Percentiles rank a stretch among this genome's conserved stretches.
phyloP scores from a whole-genome alignment of 768 basidiomycete genomes.

The Suillus luteus region DNA sequence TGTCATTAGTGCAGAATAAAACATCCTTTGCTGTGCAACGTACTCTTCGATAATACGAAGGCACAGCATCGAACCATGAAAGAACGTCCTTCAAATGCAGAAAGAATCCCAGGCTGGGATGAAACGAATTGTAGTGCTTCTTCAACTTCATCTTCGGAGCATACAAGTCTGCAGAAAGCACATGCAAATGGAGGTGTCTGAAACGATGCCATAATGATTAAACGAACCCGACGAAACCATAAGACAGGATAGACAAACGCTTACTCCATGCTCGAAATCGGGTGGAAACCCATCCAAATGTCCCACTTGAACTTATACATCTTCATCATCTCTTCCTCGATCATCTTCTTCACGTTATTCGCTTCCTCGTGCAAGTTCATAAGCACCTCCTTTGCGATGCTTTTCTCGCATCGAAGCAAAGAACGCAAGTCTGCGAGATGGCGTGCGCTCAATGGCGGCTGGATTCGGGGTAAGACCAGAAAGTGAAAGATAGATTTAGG shows the following conservation, averaged over 20 bases:
- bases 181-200: conserved; percentile 85
- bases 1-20: conserved; percentile 11
- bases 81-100: conserved; percentile 76
- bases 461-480: conserved; percentile 69
- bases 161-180: conserved; percentile 77
- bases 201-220: not conserved
- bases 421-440: conserved; percentile 57
- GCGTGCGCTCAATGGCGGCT: conserved; percentile 30
- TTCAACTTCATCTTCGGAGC: conserved; percentile 77
- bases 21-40: conserved; percentile 23
- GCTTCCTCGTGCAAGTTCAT: conserved; percentile 58
- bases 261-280: conserved; percentile 82
- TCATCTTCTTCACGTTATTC: conserved; percentile 52
- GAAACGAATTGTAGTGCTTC: conserved; percentile 91
- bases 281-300: conserved; percentile 85
- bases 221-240: not conserved
- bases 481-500: conserved; percentile 90
- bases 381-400: conserved; percentile 56
- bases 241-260: conserved; percentile 39
- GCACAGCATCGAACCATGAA: conserved; percentile 73
- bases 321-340: conserved; percentile 78
- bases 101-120: conserved; percentile 84
- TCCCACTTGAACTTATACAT: conserved; percentile 74
- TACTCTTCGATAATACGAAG: conserved; percentile 54
- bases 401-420: conserved; percentile 56